Percentiles rank a stretch among this genome's conserved stretches.
Conservation (phyloP, 140 eudicot genomes). For the Bidens hawaiensis region DNA sequence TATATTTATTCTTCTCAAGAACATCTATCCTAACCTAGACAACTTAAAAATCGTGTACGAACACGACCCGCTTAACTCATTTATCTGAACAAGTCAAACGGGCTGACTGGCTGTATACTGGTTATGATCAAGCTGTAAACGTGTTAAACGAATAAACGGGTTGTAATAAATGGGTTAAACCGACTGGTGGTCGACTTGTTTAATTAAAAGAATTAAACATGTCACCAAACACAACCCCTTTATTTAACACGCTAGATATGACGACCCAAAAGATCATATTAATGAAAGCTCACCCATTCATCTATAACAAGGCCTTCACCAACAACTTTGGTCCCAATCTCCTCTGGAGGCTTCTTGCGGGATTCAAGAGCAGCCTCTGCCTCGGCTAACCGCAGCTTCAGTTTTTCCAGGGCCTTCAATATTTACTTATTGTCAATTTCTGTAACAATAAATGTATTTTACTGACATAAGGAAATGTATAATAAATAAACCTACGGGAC, state of each 20-base stretch:
- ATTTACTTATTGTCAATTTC: background rate
- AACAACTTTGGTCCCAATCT: constrained; percentile 64
- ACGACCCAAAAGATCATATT: background rate
- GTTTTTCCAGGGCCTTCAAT: constrained; percentile 71
- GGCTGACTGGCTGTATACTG: background rate
- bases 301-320: constrained; percentile 98
- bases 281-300: constrained; percentile 73
- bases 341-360: constrained; percentile 84
- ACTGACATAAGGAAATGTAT: background rate
- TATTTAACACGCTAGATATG: background rate
- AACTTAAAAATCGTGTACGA: background rate
- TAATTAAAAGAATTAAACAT: background rate
- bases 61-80: background rate
- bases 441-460: background rate
- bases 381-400: constrained; percentile 80
- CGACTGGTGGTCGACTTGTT: background rate
- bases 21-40: background rate
- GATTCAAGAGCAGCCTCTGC: constrained; percentile 94
- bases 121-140: background rate
- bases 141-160: background rate
- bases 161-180: background rate
- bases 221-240: background rate
- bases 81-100: background rate
- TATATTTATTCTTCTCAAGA: background rate
- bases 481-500: constrained; percentile 53